Percentiles rank a stretch among this genome's conserved stretches.
Evolutionary conservation across 257 asterid genomes (phyloP).

Genomic region (Ligustrum vulgare): DNA sequence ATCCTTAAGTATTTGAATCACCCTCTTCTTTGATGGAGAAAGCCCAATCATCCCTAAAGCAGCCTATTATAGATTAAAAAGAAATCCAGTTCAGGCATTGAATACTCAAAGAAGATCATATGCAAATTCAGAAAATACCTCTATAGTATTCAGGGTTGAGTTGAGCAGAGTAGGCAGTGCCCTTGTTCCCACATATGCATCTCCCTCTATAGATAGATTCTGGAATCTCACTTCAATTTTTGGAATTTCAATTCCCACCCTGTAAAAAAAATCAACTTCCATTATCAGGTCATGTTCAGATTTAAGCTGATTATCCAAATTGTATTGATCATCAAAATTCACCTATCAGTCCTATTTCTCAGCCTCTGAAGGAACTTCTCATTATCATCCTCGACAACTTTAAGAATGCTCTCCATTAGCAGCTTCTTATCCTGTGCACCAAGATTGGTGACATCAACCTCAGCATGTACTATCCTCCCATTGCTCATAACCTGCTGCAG

Average conservation of each 20-base stretch:
- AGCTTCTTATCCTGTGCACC: constrained; percentile 64
- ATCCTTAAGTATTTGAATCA: constrained; percentile 64
- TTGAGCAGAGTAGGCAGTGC: constrained; percentile 85
- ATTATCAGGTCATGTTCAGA: not conserved
- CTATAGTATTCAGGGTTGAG: constrained; percentile 68
- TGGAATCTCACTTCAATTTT: constrained; percentile 77
- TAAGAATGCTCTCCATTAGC: constrained; percentile 65
- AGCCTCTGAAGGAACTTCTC: constrained; percentile 63
- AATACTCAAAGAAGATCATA: not conserved
- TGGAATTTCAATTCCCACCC: constrained; percentile 90
- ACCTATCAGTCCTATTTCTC: constrained; percentile 78
- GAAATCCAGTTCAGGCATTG: not conserved
- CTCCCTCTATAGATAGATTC: constrained; percentile 72
- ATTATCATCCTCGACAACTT: constrained; percentile 70
- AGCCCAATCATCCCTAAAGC: constrained; percentile 58
- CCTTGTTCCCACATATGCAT: constrained; percentile 74
- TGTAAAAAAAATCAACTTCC: constrained; percentile 15
- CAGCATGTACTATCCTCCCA: constrained; percentile 46
- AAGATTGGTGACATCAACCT: constrained; percentile 59
- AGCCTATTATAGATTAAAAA: constrained; percentile 31
- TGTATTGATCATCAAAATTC: not conserved
- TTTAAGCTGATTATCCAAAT: not conserved
- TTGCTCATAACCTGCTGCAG: constrained; percentile 56
- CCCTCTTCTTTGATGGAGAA: constrained; percentile 67
- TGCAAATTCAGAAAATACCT: constrained; percentile 39